Percentiles rank a stretch among this genome's conserved stretches.
These are phyloP conservation scores for Physcomitrium patens DNA, from an alignment of 225 moss, liverwort and hornwort genomes.

Conservation along the genomic window DNA sequence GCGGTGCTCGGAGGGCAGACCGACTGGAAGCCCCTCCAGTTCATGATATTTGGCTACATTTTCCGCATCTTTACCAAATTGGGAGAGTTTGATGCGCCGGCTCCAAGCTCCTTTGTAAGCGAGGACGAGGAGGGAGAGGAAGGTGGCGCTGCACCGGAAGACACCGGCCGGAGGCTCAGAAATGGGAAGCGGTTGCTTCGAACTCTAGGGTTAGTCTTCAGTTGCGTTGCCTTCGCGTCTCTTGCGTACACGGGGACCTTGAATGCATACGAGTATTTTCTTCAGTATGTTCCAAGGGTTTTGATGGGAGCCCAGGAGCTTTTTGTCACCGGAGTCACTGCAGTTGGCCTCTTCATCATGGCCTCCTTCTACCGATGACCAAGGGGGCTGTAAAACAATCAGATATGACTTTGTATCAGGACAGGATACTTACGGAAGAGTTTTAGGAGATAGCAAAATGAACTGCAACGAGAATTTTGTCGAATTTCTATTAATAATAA, in stretches of 20 bases:
- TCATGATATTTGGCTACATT: slow-evolving; percentile 83
- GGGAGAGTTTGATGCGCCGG: slow-evolving; percentile 60
- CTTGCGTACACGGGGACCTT: slow-evolving; percentile 82
- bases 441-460: neutral
- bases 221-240: slow-evolving; percentile 72
- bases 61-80: slow-evolving; percentile 85
- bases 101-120: slow-evolving; percentile 45
- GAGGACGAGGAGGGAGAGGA: slow-evolving; percentile 60
- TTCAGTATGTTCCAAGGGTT: slow-evolving; percentile 74
- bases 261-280: slow-evolving; percentile 78
- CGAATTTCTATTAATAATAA: neutral
- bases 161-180: slow-evolving; percentile 43
- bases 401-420: slow-evolving; percentile 26
- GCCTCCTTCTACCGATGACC: slow-evolving; percentile 55
- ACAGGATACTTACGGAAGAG: neutral
- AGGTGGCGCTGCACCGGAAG: slow-evolving; percentile 37
- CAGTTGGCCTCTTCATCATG: slow-evolving; percentile 42
- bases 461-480: slow-evolving; percentile 20
- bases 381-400: neutral
- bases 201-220: slow-evolving; percentile 77
- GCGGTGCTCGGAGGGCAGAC: slow-evolving; percentile 53
- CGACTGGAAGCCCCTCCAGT: slow-evolving; percentile 97
- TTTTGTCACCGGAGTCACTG: slow-evolving; percentile 47
- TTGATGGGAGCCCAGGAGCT: slow-evolving; percentile 75
- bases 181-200: slow-evolving; percentile 79